Evolutionary conservation across 2,329 filamentous ascomycete genomes (phyloP), one percentile per base, ranked within the genome.

Genomic region (Beauveria scarabaeidicola): DNA sequence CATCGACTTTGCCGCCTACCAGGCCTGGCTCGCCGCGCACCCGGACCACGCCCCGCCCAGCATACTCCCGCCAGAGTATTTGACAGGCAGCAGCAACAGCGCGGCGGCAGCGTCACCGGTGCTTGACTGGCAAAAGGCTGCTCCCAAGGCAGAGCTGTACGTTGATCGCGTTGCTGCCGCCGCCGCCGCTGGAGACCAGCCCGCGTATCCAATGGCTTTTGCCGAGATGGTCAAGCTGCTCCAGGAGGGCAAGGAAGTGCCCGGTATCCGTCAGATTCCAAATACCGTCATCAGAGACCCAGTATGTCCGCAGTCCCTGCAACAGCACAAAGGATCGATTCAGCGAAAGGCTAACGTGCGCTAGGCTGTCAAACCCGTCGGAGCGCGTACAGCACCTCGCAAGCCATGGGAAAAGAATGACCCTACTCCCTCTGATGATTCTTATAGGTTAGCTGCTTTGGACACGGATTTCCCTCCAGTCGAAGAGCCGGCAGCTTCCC

Each of bases 181-280:
- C 9, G 61, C 63, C 7, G 60, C 63, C n/a, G 64, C 61, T 5
- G 68, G 65, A n/a, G 74, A 74, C 41, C 78, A 82, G 50, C 88
- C 90, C 41, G 82, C 84, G 1, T 96, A 96, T 67, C 91, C 91
- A 3, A 86, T 86, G 52, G 87, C 85, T 1, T 96, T 97, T 72
- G 87, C 89, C 8, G 86, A 93, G 64, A 91, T 97, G 63, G 87
- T 96, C 59, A 88, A 90, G 67, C 82, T 96, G 58, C 89, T 97
- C 58, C 89, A 90, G 25, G 86, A 85, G 29, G 91, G 91, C 57
- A 85, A 90, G 66, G 87, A 89, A 0, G 88, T 97, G 47, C 91
- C 91, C 1, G 92, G 92, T 1, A 95, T 97, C 68, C 86, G 86
- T 65, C 84, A 96, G 63, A 93, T 97, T 57, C 91, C 92, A 5